Conservation (phyloP, 73 alveolate species). For the Tetrahymena malaccensis region DNA sequence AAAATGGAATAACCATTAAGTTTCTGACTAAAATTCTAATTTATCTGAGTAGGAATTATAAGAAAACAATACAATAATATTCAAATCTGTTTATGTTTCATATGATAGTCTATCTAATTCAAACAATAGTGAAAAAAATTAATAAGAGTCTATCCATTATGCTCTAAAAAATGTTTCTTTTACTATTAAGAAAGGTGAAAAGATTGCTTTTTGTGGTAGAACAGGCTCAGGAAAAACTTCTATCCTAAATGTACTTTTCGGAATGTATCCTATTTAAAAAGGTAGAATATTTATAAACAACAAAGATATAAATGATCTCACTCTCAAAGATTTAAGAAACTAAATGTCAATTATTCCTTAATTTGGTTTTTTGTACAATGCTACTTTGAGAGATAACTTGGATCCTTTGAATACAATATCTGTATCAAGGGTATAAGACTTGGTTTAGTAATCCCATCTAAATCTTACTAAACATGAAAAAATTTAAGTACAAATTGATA, state of each 20-base stretch:
- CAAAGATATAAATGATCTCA: not conserved
- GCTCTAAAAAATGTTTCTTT: not conserved
- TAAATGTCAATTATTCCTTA: slow-evolving; percentile 57
- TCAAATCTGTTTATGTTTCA: not conserved
- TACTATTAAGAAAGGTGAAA: slow-evolving; percentile 1
- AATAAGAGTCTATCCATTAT: not conserved
- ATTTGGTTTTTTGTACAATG: slow-evolving; percentile 45
- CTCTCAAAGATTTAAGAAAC: slow-evolving; percentile 51
- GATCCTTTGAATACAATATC: slow-evolving; percentile 52
- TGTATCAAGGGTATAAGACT: not conserved
- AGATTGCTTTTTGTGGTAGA: slow-evolving; percentile 69
- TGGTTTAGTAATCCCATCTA: not conserved
- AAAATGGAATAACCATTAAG: not conserved
- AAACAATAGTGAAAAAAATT: not conserved
- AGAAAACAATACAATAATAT: not conserved
- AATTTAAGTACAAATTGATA: not conserved
- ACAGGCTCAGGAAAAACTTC: slow-evolving; percentile 80
- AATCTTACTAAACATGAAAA: not conserved
- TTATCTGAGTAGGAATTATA: not conserved
- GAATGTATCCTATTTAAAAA: slow-evolving; percentile 38
- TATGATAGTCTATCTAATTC: not conserved
- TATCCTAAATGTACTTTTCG: slow-evolving; percentile 49
- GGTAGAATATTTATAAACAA: slow-evolving; percentile 42
- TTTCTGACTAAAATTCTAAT: not conserved
- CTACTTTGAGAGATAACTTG: slow-evolving; percentile 53